Evolutionary conservation across 1,284 basidiomycete species (phyloP).

Genomic region (Heterobasidion annosum): DNA sequence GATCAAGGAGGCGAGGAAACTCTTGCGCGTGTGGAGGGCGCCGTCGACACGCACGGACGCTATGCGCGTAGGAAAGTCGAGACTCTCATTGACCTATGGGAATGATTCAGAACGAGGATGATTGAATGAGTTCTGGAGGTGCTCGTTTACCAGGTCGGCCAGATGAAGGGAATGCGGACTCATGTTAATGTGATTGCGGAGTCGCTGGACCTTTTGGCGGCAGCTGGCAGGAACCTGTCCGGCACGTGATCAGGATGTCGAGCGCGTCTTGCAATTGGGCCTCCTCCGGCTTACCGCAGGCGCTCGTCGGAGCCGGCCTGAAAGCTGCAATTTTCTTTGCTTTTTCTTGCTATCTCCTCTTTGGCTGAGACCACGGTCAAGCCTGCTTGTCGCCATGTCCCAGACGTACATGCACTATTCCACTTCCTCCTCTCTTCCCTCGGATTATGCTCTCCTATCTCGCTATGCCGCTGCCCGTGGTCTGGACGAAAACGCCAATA

Average conservation of each 20-base stretch:
- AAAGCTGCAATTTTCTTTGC: background rate
- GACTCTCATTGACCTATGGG: background rate
- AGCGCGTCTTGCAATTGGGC: too few species aligned
- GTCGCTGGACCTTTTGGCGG: too few species aligned
- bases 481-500: conserved; percentile 1
- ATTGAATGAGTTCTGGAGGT: background rate
- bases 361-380: background rate
- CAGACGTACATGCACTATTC: conserved; percentile 40
- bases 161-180: conserved; percentile 48
- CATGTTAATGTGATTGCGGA: conserved; percentile 41
- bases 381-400: conserved; percentile 21
- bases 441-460: conserved; percentile 54
- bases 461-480: conserved; percentile 28
- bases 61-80: conserved; percentile 29
- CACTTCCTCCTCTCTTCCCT: conserved; percentile 46
- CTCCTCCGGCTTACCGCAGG: too few species aligned
- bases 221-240: too few species aligned
- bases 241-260: too few species aligned
- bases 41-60: conserved; percentile 78
- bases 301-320: too few species aligned
- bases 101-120: background rate
- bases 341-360: background rate
- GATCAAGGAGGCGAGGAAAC: conserved; percentile 76
- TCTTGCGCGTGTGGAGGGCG: conserved; percentile 61
- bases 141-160: conserved; percentile 50